Percentiles rank a stretch among this genome's conserved stretches.
Evolutionary conservation across 179 eudicot species (phyloP).

Genomic region (Sideroxylon spinosum): DNA sequence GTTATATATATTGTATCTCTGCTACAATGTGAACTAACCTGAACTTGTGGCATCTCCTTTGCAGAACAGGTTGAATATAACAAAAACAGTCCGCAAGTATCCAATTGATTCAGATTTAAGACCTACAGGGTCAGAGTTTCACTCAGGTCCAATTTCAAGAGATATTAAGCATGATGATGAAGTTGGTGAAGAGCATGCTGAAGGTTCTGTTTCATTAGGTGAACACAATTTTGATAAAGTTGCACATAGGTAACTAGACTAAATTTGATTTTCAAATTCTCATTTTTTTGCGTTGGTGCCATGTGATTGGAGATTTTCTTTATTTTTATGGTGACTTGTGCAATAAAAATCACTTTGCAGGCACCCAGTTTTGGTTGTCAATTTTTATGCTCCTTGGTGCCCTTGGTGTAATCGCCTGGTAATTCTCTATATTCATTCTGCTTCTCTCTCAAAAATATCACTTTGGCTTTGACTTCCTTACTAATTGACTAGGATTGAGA

Average conservation of each 20-base stretch:
- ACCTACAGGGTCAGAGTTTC: constrained; percentile 70
- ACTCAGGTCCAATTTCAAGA: constrained; percentile 44
- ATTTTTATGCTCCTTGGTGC: constrained; percentile 98
- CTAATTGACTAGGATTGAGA: not conserved
- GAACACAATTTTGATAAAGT: constrained; percentile 63
- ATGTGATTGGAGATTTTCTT: constrained; percentile 6
- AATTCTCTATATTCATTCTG: constrained; percentile 8
- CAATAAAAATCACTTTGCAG: constrained; percentile 38
- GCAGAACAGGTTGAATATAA: constrained; percentile 98
- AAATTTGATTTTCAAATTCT: not conserved
- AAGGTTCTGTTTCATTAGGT: constrained; percentile 62
- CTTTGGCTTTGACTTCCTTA: not conserved
- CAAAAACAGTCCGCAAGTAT: constrained; percentile 83
- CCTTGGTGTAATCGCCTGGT: constrained; percentile 90
- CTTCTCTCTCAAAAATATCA: not conserved
- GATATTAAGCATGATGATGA: constrained; percentile 78
- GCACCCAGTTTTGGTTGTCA: constrained; percentile 74
- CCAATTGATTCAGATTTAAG: constrained; percentile 62
- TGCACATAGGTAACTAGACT: constrained; percentile 61
- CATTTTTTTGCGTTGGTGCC: not conserved
- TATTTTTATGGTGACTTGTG: not conserved
- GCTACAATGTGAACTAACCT: constrained; percentile 14
- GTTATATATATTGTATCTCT: not conserved
- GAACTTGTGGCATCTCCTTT: constrained; percentile 31
- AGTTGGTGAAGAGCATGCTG: constrained; percentile 64